Conservation (phyloP, 129 eudicot species). For the Centrapalus pauciflorus region DNA sequence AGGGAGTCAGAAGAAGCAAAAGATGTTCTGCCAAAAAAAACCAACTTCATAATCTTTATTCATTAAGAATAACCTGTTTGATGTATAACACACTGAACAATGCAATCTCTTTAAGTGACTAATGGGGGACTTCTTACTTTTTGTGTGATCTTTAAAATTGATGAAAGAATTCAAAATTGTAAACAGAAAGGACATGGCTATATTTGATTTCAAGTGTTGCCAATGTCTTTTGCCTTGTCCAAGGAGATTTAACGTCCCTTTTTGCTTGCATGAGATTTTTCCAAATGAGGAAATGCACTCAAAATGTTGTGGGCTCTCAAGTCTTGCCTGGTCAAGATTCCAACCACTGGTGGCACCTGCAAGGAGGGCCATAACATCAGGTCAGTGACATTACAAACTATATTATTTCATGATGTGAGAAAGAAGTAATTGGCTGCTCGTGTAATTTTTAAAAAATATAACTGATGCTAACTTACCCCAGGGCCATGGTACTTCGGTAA, state of each 20-base stretch:
- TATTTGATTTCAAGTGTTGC: not conserved
- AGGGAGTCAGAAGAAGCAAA: not conserved
- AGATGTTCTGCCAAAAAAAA: not conserved
- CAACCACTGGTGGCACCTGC: slow-evolving; percentile 88
- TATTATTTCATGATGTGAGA: not conserved
- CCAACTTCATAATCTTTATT: not conserved
- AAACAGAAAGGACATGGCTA: slow-evolving; percentile 3
- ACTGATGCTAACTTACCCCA: slow-evolving; percentile 53
- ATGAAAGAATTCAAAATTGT: slow-evolving; percentile 34
- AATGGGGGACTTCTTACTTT: slow-evolving; percentile 9
- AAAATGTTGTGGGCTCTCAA: slow-evolving; percentile 86
- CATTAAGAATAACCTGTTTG: slow-evolving; percentile 7
- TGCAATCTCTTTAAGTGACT: slow-evolving; percentile 17
- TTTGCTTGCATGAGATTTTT: slow-evolving; percentile 46
- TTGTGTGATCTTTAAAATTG: slow-evolving; percentile 11
- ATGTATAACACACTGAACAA: slow-evolving; percentile 18
- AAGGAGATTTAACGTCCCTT: slow-evolving; percentile 35
- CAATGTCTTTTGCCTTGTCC: not conserved
- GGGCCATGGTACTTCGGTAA: slow-evolving; percentile 73
- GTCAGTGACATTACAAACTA: slow-evolving; percentile 27
- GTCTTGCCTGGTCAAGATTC: slow-evolving; percentile 96
- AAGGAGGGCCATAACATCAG: slow-evolving; percentile 23
- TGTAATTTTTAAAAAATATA: not conserved
- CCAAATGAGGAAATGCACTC: slow-evolving; percentile 61
- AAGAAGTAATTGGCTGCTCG: no score